Conservation (phyloP, 2,329 filamentous ascomycete genomes). For the Microcyclospora tardicrescens region DNA sequence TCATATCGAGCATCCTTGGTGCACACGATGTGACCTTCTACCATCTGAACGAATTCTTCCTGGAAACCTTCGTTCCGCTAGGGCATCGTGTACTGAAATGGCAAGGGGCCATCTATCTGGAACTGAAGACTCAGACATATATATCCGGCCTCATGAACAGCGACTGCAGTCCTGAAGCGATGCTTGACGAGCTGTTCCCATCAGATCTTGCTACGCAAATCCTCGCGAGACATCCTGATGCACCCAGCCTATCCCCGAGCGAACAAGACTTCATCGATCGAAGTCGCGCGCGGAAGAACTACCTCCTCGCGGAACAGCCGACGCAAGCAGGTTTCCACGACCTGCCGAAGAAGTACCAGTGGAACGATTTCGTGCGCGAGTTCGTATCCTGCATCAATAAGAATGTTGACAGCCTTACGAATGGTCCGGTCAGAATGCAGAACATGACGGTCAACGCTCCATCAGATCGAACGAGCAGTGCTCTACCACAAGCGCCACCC, state of each 20-base stretch:
- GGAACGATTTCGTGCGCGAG: constrained; percentile 50
- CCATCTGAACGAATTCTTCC: constrained; percentile 49
- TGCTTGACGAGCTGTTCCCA: constrained; percentile 49
- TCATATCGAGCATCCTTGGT: constrained; percentile 50
- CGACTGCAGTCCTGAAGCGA: constrained; percentile 41
- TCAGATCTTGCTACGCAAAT: constrained; percentile 42
- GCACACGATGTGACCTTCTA: constrained; percentile 49
- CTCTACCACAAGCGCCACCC: constrained; percentile 6
- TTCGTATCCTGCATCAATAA: constrained; percentile 46
- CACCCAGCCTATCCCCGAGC: constrained; percentile 39
- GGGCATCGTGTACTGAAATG: constrained; percentile 45
- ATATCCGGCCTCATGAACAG: constrained; percentile 47
- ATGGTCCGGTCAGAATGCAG: constrained; percentile 17
- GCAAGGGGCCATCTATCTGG: constrained; percentile 48
- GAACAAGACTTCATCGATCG: constrained; percentile 48
- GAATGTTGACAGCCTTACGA: constrained; percentile 37
- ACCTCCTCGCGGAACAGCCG: constrained; percentile 39
- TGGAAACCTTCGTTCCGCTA: constrained; percentile 50
- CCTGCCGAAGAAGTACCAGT: constrained; percentile 47
- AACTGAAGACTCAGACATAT: constrained; percentile 55
- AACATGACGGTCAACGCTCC: constrained; percentile 1
- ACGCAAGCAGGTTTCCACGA: constrained; percentile 31
- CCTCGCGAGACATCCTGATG: constrained; percentile 41
- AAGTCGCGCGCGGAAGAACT: constrained; percentile 41
- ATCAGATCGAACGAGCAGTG: constrained; percentile 10